phyloP scores from a whole-genome alignment of 805 yeast species.

The Teunomyces lycoperdinae region DNA sequence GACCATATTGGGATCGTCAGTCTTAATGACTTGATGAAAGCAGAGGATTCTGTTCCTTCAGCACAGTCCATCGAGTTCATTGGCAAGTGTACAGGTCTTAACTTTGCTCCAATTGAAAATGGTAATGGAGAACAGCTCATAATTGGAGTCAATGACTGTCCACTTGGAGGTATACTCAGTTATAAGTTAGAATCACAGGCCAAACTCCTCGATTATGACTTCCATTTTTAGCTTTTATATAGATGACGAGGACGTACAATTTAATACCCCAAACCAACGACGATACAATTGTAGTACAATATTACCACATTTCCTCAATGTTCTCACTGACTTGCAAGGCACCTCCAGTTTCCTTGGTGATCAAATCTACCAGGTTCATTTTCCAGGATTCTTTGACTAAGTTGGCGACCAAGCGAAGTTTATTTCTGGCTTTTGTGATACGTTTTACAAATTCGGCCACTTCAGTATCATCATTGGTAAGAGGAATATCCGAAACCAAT shows the following conservation, averaged over 20 bases:
- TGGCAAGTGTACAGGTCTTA: slow-evolving; percentile 59
- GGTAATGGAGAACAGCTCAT: slow-evolving; percentile 48
- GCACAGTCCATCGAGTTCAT: slow-evolving; percentile 52
- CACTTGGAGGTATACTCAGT: slow-evolving; percentile 56
- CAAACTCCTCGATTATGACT: slow-evolving; percentile 42
- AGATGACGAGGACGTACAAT: neutral
- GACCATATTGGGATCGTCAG: slow-evolving; percentile 55
- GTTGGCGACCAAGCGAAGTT: slow-evolving; percentile 50
- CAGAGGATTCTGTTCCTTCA: slow-evolving; percentile 13
- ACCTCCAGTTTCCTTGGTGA: slow-evolving; percentile 39
- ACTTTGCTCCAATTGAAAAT: slow-evolving; percentile 41
- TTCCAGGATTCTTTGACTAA: slow-evolving; percentile 30
- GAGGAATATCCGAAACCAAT: slow-evolving; percentile 13
- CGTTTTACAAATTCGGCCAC: slow-evolving; percentile 55
- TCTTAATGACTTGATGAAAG: slow-evolving; percentile 24
- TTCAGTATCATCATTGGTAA: slow-evolving; percentile 48
- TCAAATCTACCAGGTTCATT: slow-evolving; percentile 26
- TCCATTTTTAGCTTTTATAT: slow-evolving; percentile 18
- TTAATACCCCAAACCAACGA: neutral
- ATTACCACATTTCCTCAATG: slow-evolving; percentile 43
- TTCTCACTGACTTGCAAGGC: slow-evolving; percentile 33
- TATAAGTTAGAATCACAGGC: slow-evolving; percentile 37
- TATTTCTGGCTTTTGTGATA: slow-evolving; percentile 57
- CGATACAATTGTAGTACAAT: neutral
- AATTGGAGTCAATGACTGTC: slow-evolving; percentile 53